Conservation (phyloP, 2,329 filamentous ascomycete species). For the Aspergillus hortae region DNA sequence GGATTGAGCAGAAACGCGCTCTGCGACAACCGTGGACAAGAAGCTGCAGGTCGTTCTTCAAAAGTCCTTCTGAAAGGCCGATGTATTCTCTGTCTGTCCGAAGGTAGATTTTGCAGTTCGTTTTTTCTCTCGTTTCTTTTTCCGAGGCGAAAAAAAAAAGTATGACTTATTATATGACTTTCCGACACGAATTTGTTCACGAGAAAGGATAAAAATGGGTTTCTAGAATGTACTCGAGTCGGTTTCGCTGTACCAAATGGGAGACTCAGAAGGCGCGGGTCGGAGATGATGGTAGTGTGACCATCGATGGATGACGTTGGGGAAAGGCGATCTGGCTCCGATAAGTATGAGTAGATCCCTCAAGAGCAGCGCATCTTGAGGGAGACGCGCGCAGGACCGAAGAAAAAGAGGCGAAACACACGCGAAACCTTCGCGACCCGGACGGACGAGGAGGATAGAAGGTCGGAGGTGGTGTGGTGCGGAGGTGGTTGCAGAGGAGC, state of each 20-base stretch:
- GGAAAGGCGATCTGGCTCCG: constrained; percentile 22
- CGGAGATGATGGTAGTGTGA: constrained; percentile 30
- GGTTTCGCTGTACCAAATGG: constrained; percentile 9
- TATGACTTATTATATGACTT: constrained; percentile 6
- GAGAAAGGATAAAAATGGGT: constrained; percentile 2
- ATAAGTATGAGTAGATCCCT: constrained; percentile 22
- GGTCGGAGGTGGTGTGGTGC: neutral
- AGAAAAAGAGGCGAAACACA: constrained; percentile 7
- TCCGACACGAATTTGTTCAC: constrained; percentile 4
- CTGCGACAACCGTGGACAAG: constrained; percentile 15
- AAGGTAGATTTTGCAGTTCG: constrained; percentile 3
- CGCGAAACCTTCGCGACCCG: constrained; percentile 9
- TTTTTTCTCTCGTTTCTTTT: constrained; percentile 9
- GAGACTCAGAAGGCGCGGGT: constrained; percentile 13
- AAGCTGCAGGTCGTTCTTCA: constrained; percentile 3
- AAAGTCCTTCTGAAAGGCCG: constrained; percentile 1
- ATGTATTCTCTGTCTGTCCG: neutral
- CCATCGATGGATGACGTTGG: constrained; percentile 28
- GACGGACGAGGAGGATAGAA: constrained; percentile 6
- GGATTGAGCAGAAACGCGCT: constrained; percentile 9
- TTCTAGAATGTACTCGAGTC: constrained; percentile 9
- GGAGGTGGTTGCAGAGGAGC: neutral
- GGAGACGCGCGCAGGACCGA: constrained; percentile 7
- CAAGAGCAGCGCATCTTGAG: constrained; percentile 27
- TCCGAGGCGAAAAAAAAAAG: neutral